Base-by-base conservation (phyloP, 2,329 filamentous ascomycete species). In the Fusarium dimerum region DNA sequence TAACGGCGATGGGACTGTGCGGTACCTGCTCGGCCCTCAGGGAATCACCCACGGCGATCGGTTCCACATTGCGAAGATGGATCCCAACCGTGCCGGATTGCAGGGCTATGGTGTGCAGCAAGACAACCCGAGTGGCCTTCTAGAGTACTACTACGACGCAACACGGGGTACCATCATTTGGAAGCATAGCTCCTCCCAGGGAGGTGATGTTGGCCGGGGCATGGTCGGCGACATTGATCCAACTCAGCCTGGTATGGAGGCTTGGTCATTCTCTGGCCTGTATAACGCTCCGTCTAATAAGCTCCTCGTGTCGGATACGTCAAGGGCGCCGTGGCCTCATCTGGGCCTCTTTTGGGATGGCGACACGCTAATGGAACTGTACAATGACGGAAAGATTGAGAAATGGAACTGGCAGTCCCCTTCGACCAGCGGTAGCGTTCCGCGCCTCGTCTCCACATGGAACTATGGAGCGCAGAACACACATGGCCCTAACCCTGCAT, bases 81-180 rank as follows among this genome's bases (percentile, higher is more conserved):
- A 63, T 12, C 59, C 57, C 2, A 15, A 40, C n/a, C 55, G 60
- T 7, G 18, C 16, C 8, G 60, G 62, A 2, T 43, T 62, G 1
- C 60, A 64, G 38, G 60, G 60, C 2, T 63, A 54, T 26, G 60
- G 56, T 13, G 52, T 63, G 5, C 60, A 64, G 47, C 60, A 64
- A 34, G 17, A 47, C 0, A 62, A 64, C 43, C 56, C 57, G 3
- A 45, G 40, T 34, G 16, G 42, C 0, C 48, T 64, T 6, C 51
- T 54, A n/a, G 60, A 64, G 26, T 63, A 63, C 52, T 62, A 64
- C 47, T 64, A 63, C 36, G 60, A 63, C 32, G 60, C 60, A 0
- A 50, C 47, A 2, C 41, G 50, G 3, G 60, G 60, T 0, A 45
- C 38, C 2, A 45, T 63, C 5, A 49, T 63, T 34, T 64, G 59